These are phyloP conservation scores for Vanderwaltozyma tropicalis DNA, from an alignment of 805 yeast genomes.

Conservation along the genomic window DNA sequence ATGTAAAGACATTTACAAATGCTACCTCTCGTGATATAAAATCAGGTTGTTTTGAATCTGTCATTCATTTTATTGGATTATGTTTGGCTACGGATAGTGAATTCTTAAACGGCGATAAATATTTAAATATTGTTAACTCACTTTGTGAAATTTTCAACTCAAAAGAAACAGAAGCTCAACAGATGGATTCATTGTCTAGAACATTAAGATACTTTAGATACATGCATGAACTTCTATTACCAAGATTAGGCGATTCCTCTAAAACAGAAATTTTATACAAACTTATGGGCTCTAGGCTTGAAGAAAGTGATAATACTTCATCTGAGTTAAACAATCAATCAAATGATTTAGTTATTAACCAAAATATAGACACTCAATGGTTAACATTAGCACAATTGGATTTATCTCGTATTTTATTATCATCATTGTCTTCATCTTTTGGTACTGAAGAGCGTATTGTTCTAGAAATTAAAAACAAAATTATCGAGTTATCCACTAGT, in stretches of 20 bases:
- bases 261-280: conserved; percentile 25
- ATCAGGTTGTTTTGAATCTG: conserved; percentile 30
- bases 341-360: conserved; percentile 2
- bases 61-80: conserved; percentile 28
- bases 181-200: conserved; percentile 15
- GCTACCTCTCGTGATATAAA: conserved; percentile 18
- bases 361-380: conserved; percentile 13
- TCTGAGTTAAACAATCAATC: conserved; percentile 1
- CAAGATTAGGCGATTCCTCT: conserved; percentile 28
- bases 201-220: conserved; percentile 15
- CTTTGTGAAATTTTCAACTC: conserved; percentile 23
- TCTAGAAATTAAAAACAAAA: conserved; percentile 24
- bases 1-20: conserved; percentile 13
- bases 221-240: conserved; percentile 16
- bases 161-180: conserved; percentile 10
- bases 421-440: conserved; percentile 23
- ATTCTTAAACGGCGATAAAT: conserved; percentile 19
- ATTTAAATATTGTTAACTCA: conserved; percentile 18
- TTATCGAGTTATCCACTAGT: conserved; percentile 31
- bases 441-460: conserved; percentile 19
- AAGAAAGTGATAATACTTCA: neutral
- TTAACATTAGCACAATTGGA: conserved; percentile 16
- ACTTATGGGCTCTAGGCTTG: conserved; percentile 5
- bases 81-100: conserved; percentile 18
- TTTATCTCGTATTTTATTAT: conserved; percentile 11